Evolutionary conservation across 768 basidiomycete genomes (phyloP).

Genomic region (Mycena rebaudengoi): DNA sequence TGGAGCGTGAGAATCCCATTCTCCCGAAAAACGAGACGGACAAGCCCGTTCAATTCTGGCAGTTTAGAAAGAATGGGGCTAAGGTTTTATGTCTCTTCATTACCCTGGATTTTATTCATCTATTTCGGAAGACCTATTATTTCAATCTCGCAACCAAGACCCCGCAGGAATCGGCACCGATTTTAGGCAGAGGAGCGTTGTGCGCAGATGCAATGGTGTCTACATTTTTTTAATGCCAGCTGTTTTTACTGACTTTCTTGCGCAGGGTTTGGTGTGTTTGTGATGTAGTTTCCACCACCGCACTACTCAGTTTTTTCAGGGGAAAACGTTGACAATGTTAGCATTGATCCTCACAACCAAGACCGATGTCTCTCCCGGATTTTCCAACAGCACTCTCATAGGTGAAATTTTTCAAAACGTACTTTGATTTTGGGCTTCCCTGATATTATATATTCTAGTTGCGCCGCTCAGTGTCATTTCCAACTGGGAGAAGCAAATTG

Average conservation of each 20-base stretch:
- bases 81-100: conserved; percentile 52
- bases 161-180: conserved; percentile 70
- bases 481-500: conserved; percentile 89
- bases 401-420: conserved; percentile 52
- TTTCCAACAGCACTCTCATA: conserved; percentile 79
- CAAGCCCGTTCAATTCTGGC: conserved; percentile 91
- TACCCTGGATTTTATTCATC: not conserved
- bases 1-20: conserved; percentile 79
- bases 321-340: conserved; percentile 92
- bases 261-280: conserved; percentile 53
- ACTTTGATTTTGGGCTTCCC: not conserved
- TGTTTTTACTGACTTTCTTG: not conserved
- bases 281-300: not conserved
- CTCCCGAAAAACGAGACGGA: conserved; percentile 74
- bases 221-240: not conserved
- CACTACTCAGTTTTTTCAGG: conserved; percentile 54
- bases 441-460: conserved; percentile 51
- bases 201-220: conserved; percentile 89
- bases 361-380: conserved; percentile 61
- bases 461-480: conserved; percentile 85
- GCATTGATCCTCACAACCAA: conserved; percentile 83
- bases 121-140: conserved; percentile 62
- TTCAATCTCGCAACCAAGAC: conserved; percentile 86
- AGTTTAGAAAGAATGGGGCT: conserved; percentile 60
- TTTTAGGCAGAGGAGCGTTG: conserved; percentile 84